Evolutionary conservation across 768 basidiomycete species (phyloP).

Genomic region (Mycena epipterygia): DNA sequence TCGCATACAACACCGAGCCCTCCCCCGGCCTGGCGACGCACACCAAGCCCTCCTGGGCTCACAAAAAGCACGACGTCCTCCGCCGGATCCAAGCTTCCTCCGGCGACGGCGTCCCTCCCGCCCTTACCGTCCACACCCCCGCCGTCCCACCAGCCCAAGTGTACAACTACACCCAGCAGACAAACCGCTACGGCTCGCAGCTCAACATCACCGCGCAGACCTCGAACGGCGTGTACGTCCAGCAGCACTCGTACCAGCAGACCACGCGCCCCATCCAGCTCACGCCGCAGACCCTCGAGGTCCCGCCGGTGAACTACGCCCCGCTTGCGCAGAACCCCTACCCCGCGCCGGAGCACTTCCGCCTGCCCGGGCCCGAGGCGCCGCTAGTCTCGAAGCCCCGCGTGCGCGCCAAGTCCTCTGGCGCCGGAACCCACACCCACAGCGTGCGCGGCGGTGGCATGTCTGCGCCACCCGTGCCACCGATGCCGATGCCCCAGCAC

Average conservation of each 20-base stretch:
- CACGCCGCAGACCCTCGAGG: slow-evolving; percentile 17
- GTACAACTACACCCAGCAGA: slow-evolving; percentile 14
- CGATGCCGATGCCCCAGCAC: slow-evolving; percentile 13
- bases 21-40: background rate
- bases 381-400: background rate
- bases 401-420: slow-evolving; percentile 21
- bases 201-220: slow-evolving; percentile 19
- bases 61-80: background rate
- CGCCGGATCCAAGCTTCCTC: background rate
- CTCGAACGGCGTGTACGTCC: slow-evolving; percentile 15
- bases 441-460: background rate
- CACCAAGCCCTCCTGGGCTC: background rate
- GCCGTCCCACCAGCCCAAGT: background rate
- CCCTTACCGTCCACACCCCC: background rate
- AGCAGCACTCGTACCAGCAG: slow-evolving; percentile 19
- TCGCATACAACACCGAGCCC: background rate
- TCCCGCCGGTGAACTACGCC: slow-evolving; percentile 11
- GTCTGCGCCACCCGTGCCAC: slow-evolving; percentile 11
- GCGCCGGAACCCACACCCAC: background rate
- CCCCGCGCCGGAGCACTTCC: slow-evolving; percentile 10
- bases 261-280: background rate
- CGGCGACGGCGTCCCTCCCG: background rate
- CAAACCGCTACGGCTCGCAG: slow-evolving; percentile 20
- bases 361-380: background rate
- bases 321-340: slow-evolving; percentile 30